phyloP scores from a whole-genome alignment of 116 monocot species.

The Cymodocea nodosa region DNA sequence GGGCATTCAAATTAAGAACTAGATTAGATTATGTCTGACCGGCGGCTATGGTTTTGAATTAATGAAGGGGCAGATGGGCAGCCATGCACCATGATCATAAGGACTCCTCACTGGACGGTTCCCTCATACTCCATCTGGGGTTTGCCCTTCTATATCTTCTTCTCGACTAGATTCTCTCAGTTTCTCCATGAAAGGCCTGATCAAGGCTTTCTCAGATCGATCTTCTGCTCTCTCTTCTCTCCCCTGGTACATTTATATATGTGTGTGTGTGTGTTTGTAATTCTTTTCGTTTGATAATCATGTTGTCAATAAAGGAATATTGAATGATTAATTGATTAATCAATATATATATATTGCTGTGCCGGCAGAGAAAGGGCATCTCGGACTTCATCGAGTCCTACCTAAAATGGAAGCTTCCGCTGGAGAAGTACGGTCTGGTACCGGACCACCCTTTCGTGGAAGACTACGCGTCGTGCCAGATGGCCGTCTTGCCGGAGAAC shows the following conservation, averaged over 20 bases:
- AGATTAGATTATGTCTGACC: no score
- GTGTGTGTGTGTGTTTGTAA: no score
- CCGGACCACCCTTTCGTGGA: slow-evolving; percentile 73
- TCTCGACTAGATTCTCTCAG: slow-evolving; percentile 65
- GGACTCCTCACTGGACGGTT: slow-evolving; percentile 76
- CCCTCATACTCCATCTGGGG: slow-evolving; percentile 92
- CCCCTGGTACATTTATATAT: slow-evolving; percentile 47
- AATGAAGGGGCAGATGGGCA: slow-evolving; percentile 47
- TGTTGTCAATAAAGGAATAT: no score
- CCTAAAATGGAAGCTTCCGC: slow-evolving; percentile 60
- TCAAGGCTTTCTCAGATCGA: slow-evolving; percentile 45
- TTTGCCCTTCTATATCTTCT: slow-evolving; percentile 74
- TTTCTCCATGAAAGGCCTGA: slow-evolving; percentile 66
- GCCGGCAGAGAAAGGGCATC: slow-evolving; percentile 41
- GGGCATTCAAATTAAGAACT: no score
- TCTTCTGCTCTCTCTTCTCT: slow-evolving; percentile 35
- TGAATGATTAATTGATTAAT: neutral
- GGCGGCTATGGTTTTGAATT: neutral
- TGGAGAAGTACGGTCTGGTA: slow-evolving; percentile 54
- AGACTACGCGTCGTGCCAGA: slow-evolving; percentile 75
- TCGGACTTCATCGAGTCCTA: slow-evolving; percentile 76
- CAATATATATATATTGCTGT: no score
- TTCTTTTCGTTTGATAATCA: no score
- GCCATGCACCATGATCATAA: slow-evolving; percentile 82
- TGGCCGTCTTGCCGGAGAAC: slow-evolving; percentile 72